Percentiles rank a stretch among this genome's conserved stretches.
These are phyloP conservation scores for Fragilaria crotonensis DNA, from an alignment of 108 stramenopile species.

Conservation along the genomic window DNA sequence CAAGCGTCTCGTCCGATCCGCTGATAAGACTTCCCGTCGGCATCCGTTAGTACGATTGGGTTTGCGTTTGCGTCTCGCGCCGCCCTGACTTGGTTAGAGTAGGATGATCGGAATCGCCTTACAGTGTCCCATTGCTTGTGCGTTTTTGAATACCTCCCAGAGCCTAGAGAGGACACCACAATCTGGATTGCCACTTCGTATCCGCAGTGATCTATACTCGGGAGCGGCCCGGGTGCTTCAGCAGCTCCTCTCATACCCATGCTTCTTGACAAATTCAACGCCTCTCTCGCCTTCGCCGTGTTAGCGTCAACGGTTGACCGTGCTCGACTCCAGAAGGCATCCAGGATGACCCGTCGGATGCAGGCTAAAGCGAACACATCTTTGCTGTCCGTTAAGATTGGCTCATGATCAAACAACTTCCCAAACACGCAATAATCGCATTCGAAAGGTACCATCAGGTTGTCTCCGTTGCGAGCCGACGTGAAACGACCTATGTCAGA, in stretches of 20 bases:
- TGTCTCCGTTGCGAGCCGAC: no score
- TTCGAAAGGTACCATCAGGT: not conserved
- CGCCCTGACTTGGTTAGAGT: no score
- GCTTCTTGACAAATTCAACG: not conserved
- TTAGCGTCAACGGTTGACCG: slow-evolving; percentile 20
- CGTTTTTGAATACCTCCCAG: slow-evolving; percentile 9
- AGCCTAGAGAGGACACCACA: slow-evolving; percentile 11
- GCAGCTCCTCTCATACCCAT: not conserved
- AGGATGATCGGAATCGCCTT: no score
- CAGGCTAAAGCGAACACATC: slow-evolving; percentile 23
- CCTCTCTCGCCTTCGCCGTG: not conserved
- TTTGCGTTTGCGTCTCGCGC: not conserved
- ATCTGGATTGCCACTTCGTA: slow-evolving; percentile 23
- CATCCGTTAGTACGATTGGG: no score
- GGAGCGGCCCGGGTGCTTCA: not conserved
- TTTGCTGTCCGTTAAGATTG: not conserved
- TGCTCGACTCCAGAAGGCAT: slow-evolving; percentile 39
- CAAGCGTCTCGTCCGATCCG: no score
- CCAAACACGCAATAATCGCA: not conserved
- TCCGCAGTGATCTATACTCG: no score
- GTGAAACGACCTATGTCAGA: no score
- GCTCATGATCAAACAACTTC: not conserved
- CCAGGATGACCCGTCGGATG: no score
- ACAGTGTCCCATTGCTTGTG: no score
- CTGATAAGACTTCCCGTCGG: no score